A percentile compares a stretch with the other conserved stretches of the same genome.
Evolutionary conservation across 169 alveolate species (phyloP).

Genomic region (Eimeria nieschulzi): DNA sequence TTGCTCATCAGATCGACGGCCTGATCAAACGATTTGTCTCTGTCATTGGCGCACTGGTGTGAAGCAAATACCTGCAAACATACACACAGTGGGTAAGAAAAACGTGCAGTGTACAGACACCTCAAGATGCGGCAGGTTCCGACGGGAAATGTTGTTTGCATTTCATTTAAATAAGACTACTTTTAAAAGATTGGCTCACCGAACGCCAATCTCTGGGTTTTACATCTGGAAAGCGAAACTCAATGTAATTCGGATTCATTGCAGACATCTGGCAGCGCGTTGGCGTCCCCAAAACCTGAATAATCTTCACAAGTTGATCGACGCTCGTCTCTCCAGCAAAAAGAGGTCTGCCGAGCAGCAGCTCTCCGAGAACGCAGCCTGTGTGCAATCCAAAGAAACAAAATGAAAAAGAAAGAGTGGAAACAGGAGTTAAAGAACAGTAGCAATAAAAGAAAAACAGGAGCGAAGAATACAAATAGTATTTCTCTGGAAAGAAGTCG

Average conservation of each 20-base stretch:
- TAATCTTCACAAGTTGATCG: conserved; percentile 95
- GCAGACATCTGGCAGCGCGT: conserved; percentile 92
- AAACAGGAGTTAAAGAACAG: no score
- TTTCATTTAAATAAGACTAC: no score
- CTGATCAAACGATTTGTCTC: conserved; percentile 82
- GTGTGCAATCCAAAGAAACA: neutral
- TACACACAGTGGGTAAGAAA: neutral
- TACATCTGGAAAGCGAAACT: conserved; percentile 92
- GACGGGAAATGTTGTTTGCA: no score
- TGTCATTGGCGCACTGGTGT: conserved; percentile 76
- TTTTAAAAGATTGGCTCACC: neutral
- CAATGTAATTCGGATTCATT: conserved; percentile 95
- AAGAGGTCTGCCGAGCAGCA: conserved; percentile 95
- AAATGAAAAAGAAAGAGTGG: no score
- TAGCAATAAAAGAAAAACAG: no score
- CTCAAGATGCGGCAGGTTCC: no score
- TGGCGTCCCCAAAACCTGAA: conserved; percentile 95
- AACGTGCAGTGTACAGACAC: no score
- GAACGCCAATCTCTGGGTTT: conserved; percentile 87
- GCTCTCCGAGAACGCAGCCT: conserved; percentile 98
- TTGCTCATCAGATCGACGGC: conserved; percentile 86
- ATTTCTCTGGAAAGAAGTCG: neutral
- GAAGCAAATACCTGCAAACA: conserved; percentile 27
- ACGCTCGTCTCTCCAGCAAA: conserved; percentile 97
- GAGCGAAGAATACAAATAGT: neutral